Conservation (phyloP, 1,284 basidiomycete species). For the Earliella scabrosa region DNA sequence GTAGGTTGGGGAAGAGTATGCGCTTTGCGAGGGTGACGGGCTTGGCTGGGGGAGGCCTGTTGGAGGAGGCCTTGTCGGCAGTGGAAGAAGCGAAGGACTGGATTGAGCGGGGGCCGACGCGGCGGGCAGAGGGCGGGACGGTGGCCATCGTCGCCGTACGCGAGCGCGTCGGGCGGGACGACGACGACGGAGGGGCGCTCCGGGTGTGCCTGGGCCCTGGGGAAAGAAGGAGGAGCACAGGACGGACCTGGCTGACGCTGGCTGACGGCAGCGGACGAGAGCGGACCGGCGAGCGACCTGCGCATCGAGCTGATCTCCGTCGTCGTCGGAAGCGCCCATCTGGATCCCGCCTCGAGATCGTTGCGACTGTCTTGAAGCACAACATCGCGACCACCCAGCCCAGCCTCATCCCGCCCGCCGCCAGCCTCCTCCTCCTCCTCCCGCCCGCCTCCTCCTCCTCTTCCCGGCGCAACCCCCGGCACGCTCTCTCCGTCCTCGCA, state of each 20-base stretch:
- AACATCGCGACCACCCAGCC: neutral
- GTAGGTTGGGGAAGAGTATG: slow-evolving; percentile 68
- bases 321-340: no score
- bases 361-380: neutral
- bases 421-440: neutral
- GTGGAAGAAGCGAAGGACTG: slow-evolving; percentile 35
- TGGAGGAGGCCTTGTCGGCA: slow-evolving; percentile 29
- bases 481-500: neutral
- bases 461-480: neutral
- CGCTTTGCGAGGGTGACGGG: slow-evolving; percentile 58
- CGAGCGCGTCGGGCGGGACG: slow-evolving; percentile 6
- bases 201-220: slow-evolving; percentile 1
- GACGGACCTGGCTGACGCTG: neutral
- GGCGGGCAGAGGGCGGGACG: slow-evolving; percentile 25
- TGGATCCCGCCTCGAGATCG: neutral
- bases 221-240: neutral
- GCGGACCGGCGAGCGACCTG: neutral
- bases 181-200: neutral
- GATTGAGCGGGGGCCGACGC: slow-evolving; percentile 33
- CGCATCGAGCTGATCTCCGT: neutral
- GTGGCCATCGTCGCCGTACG: slow-evolving; percentile 27
- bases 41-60: slow-evolving; percentile 26
- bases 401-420: neutral
- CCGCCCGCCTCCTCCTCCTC: neutral
- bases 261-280: no score